These are phyloP conservation scores for Colletotrichum spaethianum DNA, from an alignment of 2,329 filamentous ascomycete genomes.

Conservation along the genomic window DNA sequence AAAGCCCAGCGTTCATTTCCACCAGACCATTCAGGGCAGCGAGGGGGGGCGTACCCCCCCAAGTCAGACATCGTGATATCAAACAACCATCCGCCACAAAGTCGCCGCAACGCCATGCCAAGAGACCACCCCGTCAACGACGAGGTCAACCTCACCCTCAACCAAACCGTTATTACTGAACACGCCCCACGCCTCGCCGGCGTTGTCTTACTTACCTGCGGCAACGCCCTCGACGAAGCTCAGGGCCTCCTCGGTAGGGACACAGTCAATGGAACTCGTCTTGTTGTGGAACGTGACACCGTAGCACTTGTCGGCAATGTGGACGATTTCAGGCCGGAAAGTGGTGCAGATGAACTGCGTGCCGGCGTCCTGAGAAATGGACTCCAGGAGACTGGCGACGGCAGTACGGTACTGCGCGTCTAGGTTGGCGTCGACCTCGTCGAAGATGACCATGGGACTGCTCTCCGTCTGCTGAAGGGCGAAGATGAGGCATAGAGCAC, in stretches of 20 bases:
- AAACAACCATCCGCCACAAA: slow-evolving; percentile 35
- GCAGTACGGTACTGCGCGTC: slow-evolving; percentile 98
- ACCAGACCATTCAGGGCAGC: slow-evolving; percentile 9
- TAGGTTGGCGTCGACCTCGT: slow-evolving; percentile 98
- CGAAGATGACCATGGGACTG: slow-evolving; percentile 98
- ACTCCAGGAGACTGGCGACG: slow-evolving; percentile 89
- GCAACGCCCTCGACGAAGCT: slow-evolving; percentile 92
- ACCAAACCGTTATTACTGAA: slow-evolving; percentile 21
- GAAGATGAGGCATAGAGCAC: slow-evolving; percentile 97
- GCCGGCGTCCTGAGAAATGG: slow-evolving; percentile 77
- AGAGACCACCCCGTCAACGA: slow-evolving; percentile 12
- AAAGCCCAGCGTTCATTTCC: slow-evolving; percentile 23
- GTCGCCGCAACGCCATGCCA: slow-evolving; percentile 40
- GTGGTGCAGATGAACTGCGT: slow-evolving; percentile 98
- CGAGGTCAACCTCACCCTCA: slow-evolving; percentile 4
- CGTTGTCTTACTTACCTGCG: slow-evolving; percentile 32
- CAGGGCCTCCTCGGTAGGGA: slow-evolving; percentile 87
- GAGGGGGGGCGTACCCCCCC: slow-evolving; percentile 2
- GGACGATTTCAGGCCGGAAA: slow-evolving; percentile 96
- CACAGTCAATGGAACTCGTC: slow-evolving; percentile 93
- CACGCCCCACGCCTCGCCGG: background rate
- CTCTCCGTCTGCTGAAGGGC: slow-evolving; percentile 99
- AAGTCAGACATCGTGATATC: slow-evolving; percentile 36
- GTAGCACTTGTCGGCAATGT: slow-evolving; percentile 97
- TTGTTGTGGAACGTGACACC: slow-evolving; percentile 95